Base-by-base conservation (phyloP, 2,329 filamentous ascomycete species). In the Scedosporium minutisporum region DNA sequence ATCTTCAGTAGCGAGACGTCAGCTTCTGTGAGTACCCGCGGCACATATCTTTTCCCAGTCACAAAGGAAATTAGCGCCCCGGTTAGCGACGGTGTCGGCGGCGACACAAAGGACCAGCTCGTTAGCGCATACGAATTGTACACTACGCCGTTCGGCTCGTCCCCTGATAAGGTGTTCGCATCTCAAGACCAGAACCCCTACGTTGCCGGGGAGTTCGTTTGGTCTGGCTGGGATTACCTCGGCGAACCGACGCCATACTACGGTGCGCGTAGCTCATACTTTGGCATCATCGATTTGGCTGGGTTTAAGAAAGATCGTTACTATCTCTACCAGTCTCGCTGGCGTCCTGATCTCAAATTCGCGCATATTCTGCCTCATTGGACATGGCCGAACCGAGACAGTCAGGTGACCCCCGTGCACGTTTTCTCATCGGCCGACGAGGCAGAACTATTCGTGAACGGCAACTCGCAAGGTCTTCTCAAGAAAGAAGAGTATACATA, bases 241-340 rank as follows among this genome's bases (percentile, higher is more conserved):
- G 79, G 79, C 23, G 79, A 82, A 68, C 79, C 79, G 2, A 80
- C 77, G 7, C 79, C 80, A 0, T 62, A 62, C 14, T 83, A 79
- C 66, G 71, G 79, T 65, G 71, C 79, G 4, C 77, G 80, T 10
- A 81, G 78, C 68, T 80, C 78, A 1, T 85, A 84, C 68, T 84
- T 78, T 57, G 82, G 82, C 9, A 82, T 85, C 63, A 75, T 85
- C 33, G 82, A 85, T 62, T 71, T 84, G 6, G 82, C 82, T 0
- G 82, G 82, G 0, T 85, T 85, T 70, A 75, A 74, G 62, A 85
- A 85, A 69, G 81, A 84, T 63, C 73, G 82, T 1, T 84, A 78
- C 68, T 83, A 76, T 65, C 67, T 84, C 3, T 85, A 84, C 64
- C 82, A 84, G 66, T 69, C 80, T 0, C 76, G 80, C 6, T 85